phyloP scores from a whole-genome alignment of 2,329 filamentous ascomycete species.

The Scorias spongiosa region DNA sequence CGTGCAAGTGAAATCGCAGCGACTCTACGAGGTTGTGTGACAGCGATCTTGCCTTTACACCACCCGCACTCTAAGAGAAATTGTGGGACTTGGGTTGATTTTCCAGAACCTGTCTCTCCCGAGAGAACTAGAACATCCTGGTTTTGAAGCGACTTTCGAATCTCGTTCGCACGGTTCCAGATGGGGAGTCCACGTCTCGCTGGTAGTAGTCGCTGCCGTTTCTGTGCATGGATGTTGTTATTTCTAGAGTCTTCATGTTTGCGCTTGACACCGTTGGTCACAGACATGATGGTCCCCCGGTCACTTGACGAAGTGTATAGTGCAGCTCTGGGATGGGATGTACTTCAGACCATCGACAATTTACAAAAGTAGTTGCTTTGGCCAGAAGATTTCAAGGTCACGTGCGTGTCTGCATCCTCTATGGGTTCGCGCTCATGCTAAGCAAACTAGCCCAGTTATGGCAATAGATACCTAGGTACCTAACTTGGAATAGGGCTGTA shows the following conservation, averaged over 20 bases:
- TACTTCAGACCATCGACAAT: no score
- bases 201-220: conserved; percentile 11
- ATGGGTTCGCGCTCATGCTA: no score
- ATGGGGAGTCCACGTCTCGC: conserved; percentile 60
- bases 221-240: conserved; percentile 8
- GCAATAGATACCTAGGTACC: no score
- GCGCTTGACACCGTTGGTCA: conserved; percentile 7
- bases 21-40: conserved; percentile 86
- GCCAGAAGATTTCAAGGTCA: no score
- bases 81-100: conserved; percentile 91
- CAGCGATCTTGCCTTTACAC: conserved; percentile 75
- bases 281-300: neutral
- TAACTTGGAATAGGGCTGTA: no score
- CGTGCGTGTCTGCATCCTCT: no score
- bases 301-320: no score
- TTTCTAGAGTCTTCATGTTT: conserved; percentile 3
- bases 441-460: no score
- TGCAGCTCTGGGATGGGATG: no score
- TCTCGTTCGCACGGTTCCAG: conserved; percentile 57
- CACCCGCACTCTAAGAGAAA: conserved; percentile 68
- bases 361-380: no score
- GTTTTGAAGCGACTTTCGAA: conserved; percentile 45
- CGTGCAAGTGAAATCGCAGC: conserved; percentile 83
- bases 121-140: conserved; percentile 67
- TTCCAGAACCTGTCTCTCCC: conserved; percentile 91